Evolutionary conservation across 2,329 filamentous ascomycete species (phyloP).

Genomic region (Pseudogymnoascus sp.): DNA sequence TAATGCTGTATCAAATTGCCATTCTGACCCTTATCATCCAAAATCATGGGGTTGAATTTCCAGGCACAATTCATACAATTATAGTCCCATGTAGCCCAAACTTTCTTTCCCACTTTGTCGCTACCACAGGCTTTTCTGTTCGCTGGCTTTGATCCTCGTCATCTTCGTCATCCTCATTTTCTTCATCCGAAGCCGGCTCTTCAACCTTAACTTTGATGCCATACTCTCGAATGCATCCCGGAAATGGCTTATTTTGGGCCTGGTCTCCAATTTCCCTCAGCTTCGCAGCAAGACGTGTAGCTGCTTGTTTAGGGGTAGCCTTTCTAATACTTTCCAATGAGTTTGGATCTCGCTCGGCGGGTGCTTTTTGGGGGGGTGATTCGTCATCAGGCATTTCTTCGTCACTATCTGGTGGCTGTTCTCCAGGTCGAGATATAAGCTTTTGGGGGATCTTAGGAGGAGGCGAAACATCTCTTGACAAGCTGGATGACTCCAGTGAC

Average conservation of each 20-base stretch:
- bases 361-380: not conserved
- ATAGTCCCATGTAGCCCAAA: conserved; percentile 61
- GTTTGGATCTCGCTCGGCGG: conserved; percentile 1
- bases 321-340: not conserved
- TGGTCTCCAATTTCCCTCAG: conserved; percentile 25
- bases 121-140: conserved; percentile 41
- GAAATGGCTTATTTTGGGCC: conserved; percentile 54
- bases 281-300: conserved; percentile 23
- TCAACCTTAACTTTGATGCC: conserved; percentile 44
- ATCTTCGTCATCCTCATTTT: not conserved
- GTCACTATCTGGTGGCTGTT: conserved; percentile 14
- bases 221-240: conserved; percentile 67
- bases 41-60: not conserved
- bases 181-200: conserved; percentile 28
- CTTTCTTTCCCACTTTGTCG: conserved; percentile 52
- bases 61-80: conserved; percentile 36
- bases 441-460: not conserved
- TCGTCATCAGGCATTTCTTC: not conserved
- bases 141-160: not conserved
- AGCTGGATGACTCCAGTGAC: conserved; percentile 24
- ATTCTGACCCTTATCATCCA: not conserved
- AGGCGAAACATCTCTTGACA: conserved; percentile 17
- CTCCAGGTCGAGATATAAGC: not conserved
- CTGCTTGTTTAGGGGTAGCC: conserved; percentile 15
- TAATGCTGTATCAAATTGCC: not conserved